phyloP scores from a whole-genome alignment of 768 basidiomycete species.

The Leccinum broughii region DNA sequence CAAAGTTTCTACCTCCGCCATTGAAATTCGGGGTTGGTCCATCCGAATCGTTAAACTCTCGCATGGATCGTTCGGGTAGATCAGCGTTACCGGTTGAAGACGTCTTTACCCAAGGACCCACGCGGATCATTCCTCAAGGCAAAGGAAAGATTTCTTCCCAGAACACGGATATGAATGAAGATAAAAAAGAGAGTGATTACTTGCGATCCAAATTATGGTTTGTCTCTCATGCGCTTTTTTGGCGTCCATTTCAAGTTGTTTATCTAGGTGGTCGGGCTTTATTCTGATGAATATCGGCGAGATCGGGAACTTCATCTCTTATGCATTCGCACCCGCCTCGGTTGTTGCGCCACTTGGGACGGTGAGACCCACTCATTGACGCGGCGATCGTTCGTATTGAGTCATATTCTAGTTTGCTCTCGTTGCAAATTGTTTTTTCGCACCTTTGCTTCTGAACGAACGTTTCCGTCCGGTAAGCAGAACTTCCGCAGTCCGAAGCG shows the following conservation, averaged over 20 bases:
- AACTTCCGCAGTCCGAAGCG: slow-evolving; percentile 7
- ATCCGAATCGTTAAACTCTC: slow-evolving; percentile 3
- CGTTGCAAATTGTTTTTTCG: slow-evolving; percentile 94
- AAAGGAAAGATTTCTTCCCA: slow-evolving; percentile 17
- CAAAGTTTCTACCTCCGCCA: slow-evolving; percentile 38
- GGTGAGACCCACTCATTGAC: slow-evolving; percentile 44
- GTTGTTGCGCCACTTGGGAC: slow-evolving; percentile 95
- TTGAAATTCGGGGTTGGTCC: slow-evolving; percentile 11
- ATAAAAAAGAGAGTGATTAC: slow-evolving; percentile 69
- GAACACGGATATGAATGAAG: slow-evolving; percentile 18
- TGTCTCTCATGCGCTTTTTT: slow-evolving; percentile 20
- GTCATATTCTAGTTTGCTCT: slow-evolving; percentile 66
- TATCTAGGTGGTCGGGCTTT: slow-evolving; percentile 84
- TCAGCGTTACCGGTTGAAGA: slow-evolving; percentile 41
- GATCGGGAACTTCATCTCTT: slow-evolving; percentile 86
- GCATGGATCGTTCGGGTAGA: slow-evolving; percentile 2
- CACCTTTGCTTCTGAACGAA: slow-evolving; percentile 82
- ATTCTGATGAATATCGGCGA: slow-evolving; percentile 90
- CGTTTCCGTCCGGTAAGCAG: slow-evolving; percentile 69
- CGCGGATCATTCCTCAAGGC: slow-evolving; percentile 5
- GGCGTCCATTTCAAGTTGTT: slow-evolving; percentile 1
- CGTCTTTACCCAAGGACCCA: slow-evolving; percentile 29
- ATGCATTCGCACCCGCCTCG: slow-evolving; percentile 89
- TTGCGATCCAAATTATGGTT: slow-evolving; percentile 84
- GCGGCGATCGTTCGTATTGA: slow-evolving; percentile 1